Conservation (phyloP, 1,139 yeast genomes). For the Saccharomycopsis hybrid region DNA sequence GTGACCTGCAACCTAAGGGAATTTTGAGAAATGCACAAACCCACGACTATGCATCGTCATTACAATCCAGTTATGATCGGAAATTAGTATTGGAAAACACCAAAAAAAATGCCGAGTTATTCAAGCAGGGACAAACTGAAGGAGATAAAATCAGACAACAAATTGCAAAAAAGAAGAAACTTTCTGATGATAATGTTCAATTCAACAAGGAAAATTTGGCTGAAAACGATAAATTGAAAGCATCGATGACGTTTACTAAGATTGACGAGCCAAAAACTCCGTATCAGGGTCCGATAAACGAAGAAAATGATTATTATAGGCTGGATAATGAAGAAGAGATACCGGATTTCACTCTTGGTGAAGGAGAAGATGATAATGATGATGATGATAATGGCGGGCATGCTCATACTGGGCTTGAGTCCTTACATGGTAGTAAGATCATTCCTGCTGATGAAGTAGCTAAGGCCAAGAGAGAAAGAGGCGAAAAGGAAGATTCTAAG, state of each 20-base stretch:
- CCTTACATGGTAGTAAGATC: slow-evolving; percentile 30
- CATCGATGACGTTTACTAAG: slow-evolving; percentile 21
- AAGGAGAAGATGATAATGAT: slow-evolving; percentile 44
- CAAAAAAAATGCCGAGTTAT: slow-evolving; percentile 20
- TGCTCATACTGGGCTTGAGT: slow-evolving; percentile 27
- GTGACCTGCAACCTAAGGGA: slow-evolving; percentile 20
- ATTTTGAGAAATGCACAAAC: slow-evolving; percentile 20
- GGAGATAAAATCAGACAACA: slow-evolving; percentile 21
- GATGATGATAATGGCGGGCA: slow-evolving; percentile 38
- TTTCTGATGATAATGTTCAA: slow-evolving; percentile 15
- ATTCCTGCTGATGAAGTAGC: slow-evolving; percentile 27
- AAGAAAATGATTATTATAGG: slow-evolving; percentile 71
- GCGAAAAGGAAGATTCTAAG: too few relatives aligned
- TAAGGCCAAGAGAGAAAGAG: slow-evolving; percentile 7
- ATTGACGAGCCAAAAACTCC: slow-evolving; percentile 98
- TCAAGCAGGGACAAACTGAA: slow-evolving; percentile 11
- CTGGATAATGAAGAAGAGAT: slow-evolving; percentile 39
- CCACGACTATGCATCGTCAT: slow-evolving; percentile 13
- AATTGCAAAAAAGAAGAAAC: slow-evolving; percentile 12
- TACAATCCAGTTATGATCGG: slow-evolving; percentile 16
- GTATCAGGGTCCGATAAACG: slow-evolving; percentile 84
- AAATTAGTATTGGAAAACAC: slow-evolving; percentile 21
- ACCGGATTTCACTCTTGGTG: slow-evolving; percentile 32
- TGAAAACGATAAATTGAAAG: slow-evolving; percentile 21
- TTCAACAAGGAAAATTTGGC: slow-evolving; percentile 20